Evolutionary conservation across 495 filamentous ascomycete species (phyloP).

Genomic region (Mycothermus thermophilus): DNA sequence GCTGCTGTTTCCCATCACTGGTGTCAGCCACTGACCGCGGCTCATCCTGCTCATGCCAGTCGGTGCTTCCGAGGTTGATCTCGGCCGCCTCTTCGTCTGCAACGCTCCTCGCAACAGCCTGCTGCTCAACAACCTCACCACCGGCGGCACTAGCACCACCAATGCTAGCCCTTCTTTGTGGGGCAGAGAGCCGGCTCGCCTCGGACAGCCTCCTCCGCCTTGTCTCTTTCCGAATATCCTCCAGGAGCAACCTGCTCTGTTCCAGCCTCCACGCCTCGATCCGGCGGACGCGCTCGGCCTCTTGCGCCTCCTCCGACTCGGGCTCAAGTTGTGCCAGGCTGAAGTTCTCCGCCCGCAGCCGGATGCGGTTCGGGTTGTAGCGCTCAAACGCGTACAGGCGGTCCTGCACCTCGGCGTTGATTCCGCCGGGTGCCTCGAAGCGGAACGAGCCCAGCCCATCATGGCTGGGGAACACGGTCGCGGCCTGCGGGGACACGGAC

Average conservation of each 20-base stretch:
- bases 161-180: too few species aligned
- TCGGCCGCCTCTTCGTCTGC: constrained; percentile 22
- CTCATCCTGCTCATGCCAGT: constrained; percentile 31
- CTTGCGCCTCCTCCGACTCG: constrained; percentile 45
- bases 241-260: constrained; percentile 68
- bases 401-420: constrained; percentile 47
- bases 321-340: constrained; percentile 36
- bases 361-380: constrained; percentile 60
- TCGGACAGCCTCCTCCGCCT: constrained; percentile 41
- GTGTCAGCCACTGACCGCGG: constrained; percentile 6
- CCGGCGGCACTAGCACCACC: too few species aligned
- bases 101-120: constrained; percentile 10
- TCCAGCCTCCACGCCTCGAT: constrained; percentile 90
- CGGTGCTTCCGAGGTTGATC: constrained; percentile 15
- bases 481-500: constrained; percentile 17
- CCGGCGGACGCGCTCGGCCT: constrained; percentile 56
- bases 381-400: constrained; percentile 76
- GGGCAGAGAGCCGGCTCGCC: constrained; percentile 4
- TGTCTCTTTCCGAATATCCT: constrained; percentile 81
- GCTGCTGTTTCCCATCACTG: constrained; percentile 30
- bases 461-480: constrained; percentile 68
- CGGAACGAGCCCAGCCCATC: constrained; percentile 81
- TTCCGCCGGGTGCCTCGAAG: constrained; percentile 24
- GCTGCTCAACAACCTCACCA: constrained; percentile 5
- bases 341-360: constrained; percentile 49